These are phyloP conservation scores for Solanum bukasovii DNA, from an alignment of 257 asterid genomes.

Conservation along the genomic window DNA sequence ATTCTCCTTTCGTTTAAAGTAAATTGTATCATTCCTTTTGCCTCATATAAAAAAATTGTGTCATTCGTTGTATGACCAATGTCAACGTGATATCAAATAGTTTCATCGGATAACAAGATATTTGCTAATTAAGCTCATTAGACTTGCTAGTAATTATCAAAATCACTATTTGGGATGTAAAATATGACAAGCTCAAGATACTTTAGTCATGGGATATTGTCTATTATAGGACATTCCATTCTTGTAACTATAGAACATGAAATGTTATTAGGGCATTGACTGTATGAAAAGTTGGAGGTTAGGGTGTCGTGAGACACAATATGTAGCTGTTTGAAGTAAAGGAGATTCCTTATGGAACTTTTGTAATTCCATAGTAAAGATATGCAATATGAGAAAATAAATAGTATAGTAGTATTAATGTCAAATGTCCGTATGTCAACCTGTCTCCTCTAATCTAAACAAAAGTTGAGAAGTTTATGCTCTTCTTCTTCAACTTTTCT, in stretches of 20 bases:
- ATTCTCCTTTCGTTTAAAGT: not conserved
- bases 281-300: not conserved
- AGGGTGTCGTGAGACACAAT: not conserved
- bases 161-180: not conserved
- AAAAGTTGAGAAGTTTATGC: not conserved
- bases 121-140: not conserved
- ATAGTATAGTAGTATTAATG: not conserved
- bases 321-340: not conserved
- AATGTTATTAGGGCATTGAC: not conserved
- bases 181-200: not conserved
- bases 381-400: not conserved
- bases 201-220: not conserved
- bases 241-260: not conserved
- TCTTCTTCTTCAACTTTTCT: not conserved
- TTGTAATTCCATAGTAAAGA: not conserved
- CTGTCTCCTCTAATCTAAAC: not conserved
- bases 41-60: not conserved
- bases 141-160: not conserved
- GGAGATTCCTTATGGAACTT: not conserved
- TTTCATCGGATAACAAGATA: not conserved
- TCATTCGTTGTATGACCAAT: not conserved
- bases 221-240: not conserved
- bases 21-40: not conserved
- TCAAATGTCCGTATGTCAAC: not conserved
- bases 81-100: not conserved